A percentile compares a stretch with the other conserved stretches of the same genome.
phyloP scores from a whole-genome alignment of 805 yeast genomes.

The Ogataea nitratoaversa region DNA sequence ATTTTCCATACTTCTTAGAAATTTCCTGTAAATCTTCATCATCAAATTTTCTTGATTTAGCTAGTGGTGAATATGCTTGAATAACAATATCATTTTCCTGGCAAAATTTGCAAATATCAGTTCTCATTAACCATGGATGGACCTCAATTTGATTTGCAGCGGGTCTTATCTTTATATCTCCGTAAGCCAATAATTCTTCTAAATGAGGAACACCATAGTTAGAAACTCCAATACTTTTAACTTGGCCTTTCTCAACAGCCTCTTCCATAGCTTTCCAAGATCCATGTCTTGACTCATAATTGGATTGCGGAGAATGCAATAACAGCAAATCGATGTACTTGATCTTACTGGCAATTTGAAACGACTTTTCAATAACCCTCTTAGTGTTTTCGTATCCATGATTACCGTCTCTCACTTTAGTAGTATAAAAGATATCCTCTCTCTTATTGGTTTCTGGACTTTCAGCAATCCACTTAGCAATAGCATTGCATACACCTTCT shows the following conservation, averaged over 20 bases:
- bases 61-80: slow-evolving; percentile 66
- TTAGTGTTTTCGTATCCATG: slow-evolving; percentile 37
- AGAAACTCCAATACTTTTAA: slow-evolving; percentile 58
- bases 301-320: slow-evolving; percentile 50
- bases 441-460: slow-evolving; percentile 27
- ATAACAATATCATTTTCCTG: slow-evolving; percentile 41
- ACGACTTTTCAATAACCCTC: slow-evolving; percentile 38
- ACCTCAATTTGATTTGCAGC: slow-evolving; percentile 49
- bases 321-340: slow-evolving; percentile 52
- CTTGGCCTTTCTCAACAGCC: slow-evolving; percentile 44
- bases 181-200: slow-evolving; percentile 47
- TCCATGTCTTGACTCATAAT: slow-evolving; percentile 39
- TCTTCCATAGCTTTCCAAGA: slow-evolving; percentile 56
- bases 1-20: slow-evolving; percentile 43
- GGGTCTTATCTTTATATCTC: slow-evolving; percentile 39
- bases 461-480: slow-evolving; percentile 37
- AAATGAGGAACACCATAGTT: slow-evolving; percentile 59
- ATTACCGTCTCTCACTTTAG: slow-evolving; percentile 31
- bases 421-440: slow-evolving; percentile 37
- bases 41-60: slow-evolving; percentile 44
- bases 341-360: slow-evolving; percentile 38
- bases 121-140: slow-evolving; percentile 46
- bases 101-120: slow-evolving; percentile 41
- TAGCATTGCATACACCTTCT: slow-evolving; percentile 56
- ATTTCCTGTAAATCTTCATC: slow-evolving; percentile 41